These are phyloP conservation scores for Ophiostoma fasciatum DNA, from an alignment of 2,329 filamentous ascomycete species.

Conservation along the genomic window DNA sequence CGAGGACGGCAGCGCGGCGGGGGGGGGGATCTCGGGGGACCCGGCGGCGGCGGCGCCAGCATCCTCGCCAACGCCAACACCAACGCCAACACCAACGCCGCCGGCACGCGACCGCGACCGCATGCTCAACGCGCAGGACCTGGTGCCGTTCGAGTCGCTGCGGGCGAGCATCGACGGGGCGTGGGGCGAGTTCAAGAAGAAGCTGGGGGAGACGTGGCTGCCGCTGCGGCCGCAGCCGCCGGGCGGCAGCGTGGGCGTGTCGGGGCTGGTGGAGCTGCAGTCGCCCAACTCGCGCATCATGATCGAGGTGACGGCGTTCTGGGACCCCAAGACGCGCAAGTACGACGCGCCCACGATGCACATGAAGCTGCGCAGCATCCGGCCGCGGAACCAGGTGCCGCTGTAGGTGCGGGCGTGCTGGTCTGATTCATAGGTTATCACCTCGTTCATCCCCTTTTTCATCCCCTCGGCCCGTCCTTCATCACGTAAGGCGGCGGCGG, in stretches of 20 bases:
- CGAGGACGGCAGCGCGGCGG: no score
- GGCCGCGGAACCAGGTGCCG: constrained; percentile 24
- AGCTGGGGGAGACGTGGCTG: constrained; percentile 31
- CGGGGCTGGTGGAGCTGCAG: constrained; percentile 39
- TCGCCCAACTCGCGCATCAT: constrained; percentile 30
- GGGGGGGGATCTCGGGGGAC: no score
- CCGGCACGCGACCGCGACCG: neutral
- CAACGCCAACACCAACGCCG: neutral
- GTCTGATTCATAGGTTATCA: no score
- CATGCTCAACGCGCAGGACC: constrained; percentile 8
- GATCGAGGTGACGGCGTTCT: constrained; percentile 37
- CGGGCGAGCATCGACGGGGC: constrained; percentile 19
- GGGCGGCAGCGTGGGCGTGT: constrained; percentile 35
- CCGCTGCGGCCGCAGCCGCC: constrained; percentile 27
- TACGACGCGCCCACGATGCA: constrained; percentile 24
- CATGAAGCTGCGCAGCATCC: constrained; percentile 29
- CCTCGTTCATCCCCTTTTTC: no score
- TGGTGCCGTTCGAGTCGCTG: constrained; percentile 12
- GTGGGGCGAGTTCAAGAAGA: constrained; percentile 20
- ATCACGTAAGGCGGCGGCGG: no score
- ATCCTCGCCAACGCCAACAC: constrained; percentile 5
- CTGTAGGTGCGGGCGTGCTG: no score
- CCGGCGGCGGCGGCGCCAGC: constrained; percentile 8
- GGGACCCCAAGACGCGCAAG: constrained; percentile 37
- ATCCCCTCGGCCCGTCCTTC: no score